Evolutionary conservation across 2,329 filamentous ascomycete species (phyloP).

Genomic region (Nigrospora sphaerica): DNA sequence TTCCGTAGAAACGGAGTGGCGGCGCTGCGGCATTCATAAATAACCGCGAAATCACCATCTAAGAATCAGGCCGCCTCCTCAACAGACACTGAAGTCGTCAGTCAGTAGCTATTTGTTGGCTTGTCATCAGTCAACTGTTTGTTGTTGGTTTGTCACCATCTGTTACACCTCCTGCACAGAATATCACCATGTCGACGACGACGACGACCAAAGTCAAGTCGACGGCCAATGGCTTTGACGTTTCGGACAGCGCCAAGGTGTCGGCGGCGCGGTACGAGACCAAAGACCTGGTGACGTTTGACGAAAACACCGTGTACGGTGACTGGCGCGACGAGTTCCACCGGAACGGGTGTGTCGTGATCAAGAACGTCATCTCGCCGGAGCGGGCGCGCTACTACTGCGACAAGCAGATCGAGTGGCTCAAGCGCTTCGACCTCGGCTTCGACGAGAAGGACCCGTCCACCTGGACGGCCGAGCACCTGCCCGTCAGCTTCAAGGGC

Average conservation of each 20-base stretch:
- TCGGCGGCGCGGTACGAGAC: constrained; percentile 8
- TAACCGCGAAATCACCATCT: no score
- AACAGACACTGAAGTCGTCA: no score
- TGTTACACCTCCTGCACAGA: no score
- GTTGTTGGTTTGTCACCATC: no score
- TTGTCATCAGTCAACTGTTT: no score
- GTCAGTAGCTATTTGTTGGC: no score
- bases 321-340: constrained; percentile 37
- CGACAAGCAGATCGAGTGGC: constrained; percentile 31
- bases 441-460: constrained; percentile 27
- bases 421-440: constrained; percentile 29
- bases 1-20: no score
- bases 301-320: constrained; percentile 19
- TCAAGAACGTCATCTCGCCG: constrained; percentile 28
- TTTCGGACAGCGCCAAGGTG: constrained; percentile 16
- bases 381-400: constrained; percentile 31
- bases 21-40: no score
- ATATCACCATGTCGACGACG: background rate
- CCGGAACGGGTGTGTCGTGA: constrained; percentile 28
- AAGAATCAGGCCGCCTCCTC: no score
- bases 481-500: constrained; percentile 34
- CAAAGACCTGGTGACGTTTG: constrained; percentile 13
- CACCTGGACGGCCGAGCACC: constrained; percentile 34
- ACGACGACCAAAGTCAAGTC: constrained; percentile 5
- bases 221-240: no score